Evolutionary conservation across 129 eudicot genomes (phyloP).

Genomic region (Silybum marianum): DNA sequence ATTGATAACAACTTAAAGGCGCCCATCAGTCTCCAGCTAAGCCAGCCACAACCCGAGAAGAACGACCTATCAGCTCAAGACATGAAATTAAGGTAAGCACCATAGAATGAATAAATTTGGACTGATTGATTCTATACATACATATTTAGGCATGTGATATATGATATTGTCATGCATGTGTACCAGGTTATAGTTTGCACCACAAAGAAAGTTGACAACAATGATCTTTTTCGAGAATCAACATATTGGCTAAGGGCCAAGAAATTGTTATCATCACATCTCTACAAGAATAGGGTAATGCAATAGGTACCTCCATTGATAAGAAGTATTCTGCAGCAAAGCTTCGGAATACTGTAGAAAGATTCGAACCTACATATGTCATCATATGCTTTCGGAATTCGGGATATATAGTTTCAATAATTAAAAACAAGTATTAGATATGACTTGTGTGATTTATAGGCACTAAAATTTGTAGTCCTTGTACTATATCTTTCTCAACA

Average conservation of each 20-base stretch:
- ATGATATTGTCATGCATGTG: not conserved
- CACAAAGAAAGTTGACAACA: not conserved
- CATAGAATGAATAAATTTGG: not conserved
- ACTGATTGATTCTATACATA: not conserved
- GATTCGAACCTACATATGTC: no score
- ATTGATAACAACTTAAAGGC: constrained; percentile 28
- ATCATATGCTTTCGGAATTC: not conserved
- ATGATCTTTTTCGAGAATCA: not conserved
- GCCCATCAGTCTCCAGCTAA: constrained; percentile 49
- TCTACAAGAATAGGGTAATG: not conserved
- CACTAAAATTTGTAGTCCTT: not conserved
- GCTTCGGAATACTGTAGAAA: not conserved
- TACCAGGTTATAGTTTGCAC: not conserved
- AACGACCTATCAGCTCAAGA: constrained; percentile 24
- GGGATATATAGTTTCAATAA: not conserved
- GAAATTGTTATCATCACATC: not conserved
- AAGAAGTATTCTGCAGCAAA: not conserved
- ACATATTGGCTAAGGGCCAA: not conserved
- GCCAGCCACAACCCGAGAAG: constrained; percentile 44
- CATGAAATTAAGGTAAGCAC: constrained; percentile 44
- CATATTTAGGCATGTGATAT: not conserved
- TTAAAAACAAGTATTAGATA: not conserved
- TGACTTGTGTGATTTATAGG: not conserved
- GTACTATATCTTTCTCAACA: not conserved
- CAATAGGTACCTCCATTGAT: not conserved